phyloP scores from a whole-genome alignment of 2,329 filamentous ascomycete genomes.

The Apiospora marii region DNA sequence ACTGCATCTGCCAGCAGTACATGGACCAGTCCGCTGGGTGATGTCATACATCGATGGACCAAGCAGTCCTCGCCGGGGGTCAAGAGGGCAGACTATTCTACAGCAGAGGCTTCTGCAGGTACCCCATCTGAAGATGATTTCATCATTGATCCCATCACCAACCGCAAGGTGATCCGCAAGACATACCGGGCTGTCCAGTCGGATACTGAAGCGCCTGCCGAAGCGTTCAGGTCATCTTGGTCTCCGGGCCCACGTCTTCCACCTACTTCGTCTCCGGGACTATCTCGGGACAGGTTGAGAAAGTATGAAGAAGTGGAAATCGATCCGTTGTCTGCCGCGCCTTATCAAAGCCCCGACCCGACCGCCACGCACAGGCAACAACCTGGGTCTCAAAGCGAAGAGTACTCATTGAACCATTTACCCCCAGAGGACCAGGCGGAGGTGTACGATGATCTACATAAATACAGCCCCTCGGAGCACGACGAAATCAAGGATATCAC shows the following conservation, averaged over 20 bases:
- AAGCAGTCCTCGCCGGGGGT: slow-evolving; percentile 26
- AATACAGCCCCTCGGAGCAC: slow-evolving; percentile 31
- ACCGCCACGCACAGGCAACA: slow-evolving; percentile 25
- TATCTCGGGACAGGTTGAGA: slow-evolving; percentile 45
- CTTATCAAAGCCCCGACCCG: slow-evolving; percentile 22
- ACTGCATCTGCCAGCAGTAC: slow-evolving; percentile 31
- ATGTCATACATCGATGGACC: slow-evolving; percentile 26
- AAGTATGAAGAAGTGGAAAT: slow-evolving; percentile 45
- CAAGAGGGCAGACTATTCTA: slow-evolving; percentile 23
- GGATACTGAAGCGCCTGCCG: slow-evolving; percentile 36
- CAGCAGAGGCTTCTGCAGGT: slow-evolving; percentile 10
- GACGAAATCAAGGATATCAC: slow-evolving; percentile 35
- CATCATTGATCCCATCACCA: slow-evolving; percentile 67
- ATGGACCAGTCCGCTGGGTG: slow-evolving; percentile 28
- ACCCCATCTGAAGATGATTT: slow-evolving; percentile 41
- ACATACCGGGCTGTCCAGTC: slow-evolving; percentile 29
- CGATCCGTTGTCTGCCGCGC: slow-evolving; percentile 37
- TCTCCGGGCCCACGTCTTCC: slow-evolving; percentile 43
- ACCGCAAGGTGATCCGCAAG: slow-evolving; percentile 54
- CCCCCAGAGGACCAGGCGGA: slow-evolving; percentile 40
- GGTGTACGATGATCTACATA: slow-evolving; percentile 42
- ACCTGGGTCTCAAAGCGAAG: slow-evolving; percentile 36
- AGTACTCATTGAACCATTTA: slow-evolving; percentile 44
- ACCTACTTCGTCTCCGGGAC: slow-evolving; percentile 44
- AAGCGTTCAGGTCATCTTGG: slow-evolving; percentile 44